phyloP scores from a whole-genome alignment of 75 land plant species.

The Chamaecyparis obtusa region DNA sequence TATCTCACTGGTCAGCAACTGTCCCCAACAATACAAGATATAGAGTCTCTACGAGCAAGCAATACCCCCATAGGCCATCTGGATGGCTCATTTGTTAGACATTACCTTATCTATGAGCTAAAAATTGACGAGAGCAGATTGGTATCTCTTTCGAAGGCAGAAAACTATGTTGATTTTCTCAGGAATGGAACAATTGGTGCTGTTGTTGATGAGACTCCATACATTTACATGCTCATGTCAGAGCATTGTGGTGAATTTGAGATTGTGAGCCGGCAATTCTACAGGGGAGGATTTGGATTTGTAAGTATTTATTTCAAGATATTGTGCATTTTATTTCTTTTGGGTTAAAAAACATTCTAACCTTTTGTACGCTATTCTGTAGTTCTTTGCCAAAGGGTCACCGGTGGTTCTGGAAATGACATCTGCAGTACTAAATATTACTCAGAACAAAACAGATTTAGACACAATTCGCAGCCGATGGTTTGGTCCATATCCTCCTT shows the following conservation, averaged over 20 bases:
- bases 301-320: too few species aligned
- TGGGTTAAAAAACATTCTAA: background rate
- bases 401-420: background rate
- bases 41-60: background rate
- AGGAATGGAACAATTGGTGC: conserved; percentile 1
- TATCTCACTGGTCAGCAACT: too few species aligned
- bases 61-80: background rate
- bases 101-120: too few species aligned
- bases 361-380: background rate
- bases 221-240: too few species aligned
- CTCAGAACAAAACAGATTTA: background rate
- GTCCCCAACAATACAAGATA: background rate
- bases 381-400: background rate
- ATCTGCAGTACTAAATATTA: background rate
- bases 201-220: background rate
- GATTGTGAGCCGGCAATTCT: too few species aligned
- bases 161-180: background rate
- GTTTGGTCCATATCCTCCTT: background rate
- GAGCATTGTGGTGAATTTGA: too few species aligned
- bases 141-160: background rate
- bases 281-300: too few species aligned
- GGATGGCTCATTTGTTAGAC: too few species aligned
- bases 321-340: background rate
- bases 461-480: background rate
- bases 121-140: too few species aligned